A percentile compares a stretch with the other conserved stretches of the same genome.
Evolutionary conservation across 2,329 filamentous ascomycete genomes (phyloP).

Genomic region (Fonsecaea monophora): DNA sequence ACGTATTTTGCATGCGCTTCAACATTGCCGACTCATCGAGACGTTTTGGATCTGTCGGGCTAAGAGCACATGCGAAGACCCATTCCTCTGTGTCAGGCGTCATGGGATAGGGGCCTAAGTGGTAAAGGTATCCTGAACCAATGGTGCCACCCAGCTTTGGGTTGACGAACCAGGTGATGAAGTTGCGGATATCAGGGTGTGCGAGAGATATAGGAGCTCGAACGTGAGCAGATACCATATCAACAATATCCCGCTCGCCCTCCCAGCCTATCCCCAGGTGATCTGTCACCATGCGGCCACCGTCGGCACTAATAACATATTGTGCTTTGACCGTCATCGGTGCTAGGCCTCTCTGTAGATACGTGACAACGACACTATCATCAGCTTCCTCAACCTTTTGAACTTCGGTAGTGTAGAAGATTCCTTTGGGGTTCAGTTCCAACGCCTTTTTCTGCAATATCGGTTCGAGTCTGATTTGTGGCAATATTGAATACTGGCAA

Average conservation of each 20-base stretch:
- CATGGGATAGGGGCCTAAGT: constrained; percentile 45
- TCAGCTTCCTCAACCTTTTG: constrained; percentile 37
- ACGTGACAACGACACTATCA: constrained; percentile 39
- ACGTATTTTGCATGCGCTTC: constrained; percentile 40
- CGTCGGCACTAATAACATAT: constrained; percentile 47
- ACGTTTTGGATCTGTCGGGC: constrained; percentile 38
- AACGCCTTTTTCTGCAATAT: constrained; percentile 43
- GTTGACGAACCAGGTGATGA: constrained; percentile 48
- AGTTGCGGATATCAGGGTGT: constrained; percentile 43
- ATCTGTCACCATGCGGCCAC: constrained; percentile 44
- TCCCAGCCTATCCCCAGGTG: constrained; percentile 43
- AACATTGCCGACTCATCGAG: constrained; percentile 41
- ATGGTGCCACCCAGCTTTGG: constrained; percentile 46
- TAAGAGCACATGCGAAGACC: constrained; percentile 43
- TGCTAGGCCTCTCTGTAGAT: constrained; percentile 25
- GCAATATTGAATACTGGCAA: constrained; percentile 43
- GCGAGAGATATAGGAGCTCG: constrained; percentile 40
- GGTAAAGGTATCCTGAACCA: constrained; percentile 46
- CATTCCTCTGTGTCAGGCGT: constrained; percentile 44
- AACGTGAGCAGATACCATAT: constrained; percentile 47
- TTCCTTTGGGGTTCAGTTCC: constrained; percentile 43
- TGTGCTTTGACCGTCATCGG: constrained; percentile 35
- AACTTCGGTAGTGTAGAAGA: constrained; percentile 44
- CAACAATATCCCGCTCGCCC: constrained; percentile 44
- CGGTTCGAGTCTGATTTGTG: constrained; percentile 49